Evolutionary conservation across 2,329 filamentous ascomycete species (phyloP), one percentile per base, ranked within the genome.

Genomic region (Arthrinium phaeospermum): DNA sequence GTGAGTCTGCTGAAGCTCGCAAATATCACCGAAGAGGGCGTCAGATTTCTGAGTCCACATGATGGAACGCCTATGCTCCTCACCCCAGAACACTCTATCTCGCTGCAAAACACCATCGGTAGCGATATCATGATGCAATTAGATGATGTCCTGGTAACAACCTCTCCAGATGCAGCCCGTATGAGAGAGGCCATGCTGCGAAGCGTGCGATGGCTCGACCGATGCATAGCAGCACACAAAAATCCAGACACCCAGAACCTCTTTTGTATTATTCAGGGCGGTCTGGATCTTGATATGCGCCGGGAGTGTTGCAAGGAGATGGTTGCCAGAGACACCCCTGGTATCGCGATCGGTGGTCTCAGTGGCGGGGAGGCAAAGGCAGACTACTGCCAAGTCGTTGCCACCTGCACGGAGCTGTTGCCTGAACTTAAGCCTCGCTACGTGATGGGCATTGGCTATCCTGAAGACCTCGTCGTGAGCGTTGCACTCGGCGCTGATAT

Each of bases 51-150:
- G n/a, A 97, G 94, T 77, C 97, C 96, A 0, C 96, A 99, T 81
- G 96, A 98, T 85, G 95, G 95, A 46, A 91, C 91, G 2, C 96
- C 96, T 10, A 98, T 99, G 96, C 91, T 99, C 14, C 91, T 99
- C 67, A 99, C 96, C 0, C 96, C 96, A 0, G 97, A 99, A 82
- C 96, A 98, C 85, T 98, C 96, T 0, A 98, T 99, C 78, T 92
- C 92, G 14, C 88, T 99, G 4, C 96, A 99, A 81, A 98, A 99
- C 83, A 96, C 93, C 71, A 99, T 99, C 79, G 96, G 96, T 75
- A 97, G 94, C 75, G 96, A 99, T 83, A 98, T 99, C 77, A 98
- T 98, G 76, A 99, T 99, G 97, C 97, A 99, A 83, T 91, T 99
- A 4, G 96, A 99, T 86, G 97, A 99, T 82, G 97, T 99, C 19